Percentiles rank a stretch among this genome's conserved stretches.
Conservation (phyloP, 2,329 filamentous ascomycete species). For the Exophiala spinifera region DNA sequence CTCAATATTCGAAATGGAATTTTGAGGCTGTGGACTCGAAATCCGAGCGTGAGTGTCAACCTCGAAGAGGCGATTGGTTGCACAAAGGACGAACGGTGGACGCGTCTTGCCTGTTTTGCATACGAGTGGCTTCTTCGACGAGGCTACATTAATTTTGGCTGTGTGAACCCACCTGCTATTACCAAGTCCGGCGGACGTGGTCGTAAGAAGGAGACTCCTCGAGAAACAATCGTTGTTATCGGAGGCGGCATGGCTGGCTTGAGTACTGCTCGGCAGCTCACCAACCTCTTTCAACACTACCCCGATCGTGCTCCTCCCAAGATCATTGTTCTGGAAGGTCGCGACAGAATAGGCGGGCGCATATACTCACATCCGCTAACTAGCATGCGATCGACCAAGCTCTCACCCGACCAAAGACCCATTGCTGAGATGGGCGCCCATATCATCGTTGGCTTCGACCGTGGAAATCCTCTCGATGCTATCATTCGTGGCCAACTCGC, state of each 20-base stretch:
- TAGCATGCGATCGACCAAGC: slow-evolving; percentile 55
- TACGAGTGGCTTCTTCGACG: slow-evolving; percentile 88
- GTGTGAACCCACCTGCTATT: slow-evolving; percentile 65
- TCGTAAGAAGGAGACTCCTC: slow-evolving; percentile 47
- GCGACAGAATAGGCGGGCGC: slow-evolving; percentile 81
- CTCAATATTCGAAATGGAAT: slow-evolving; percentile 95
- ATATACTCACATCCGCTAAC: slow-evolving; percentile 78
- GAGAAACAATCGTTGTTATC: slow-evolving; percentile 77
- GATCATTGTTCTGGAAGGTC: slow-evolving; percentile 80
- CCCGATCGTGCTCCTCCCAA: slow-evolving; percentile 67
- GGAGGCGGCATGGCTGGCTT: slow-evolving; percentile 94
- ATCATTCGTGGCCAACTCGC: slow-evolving; percentile 87
- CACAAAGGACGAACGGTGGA: slow-evolving; percentile 82
- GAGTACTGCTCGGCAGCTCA: slow-evolving; percentile 85
- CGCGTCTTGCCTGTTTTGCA: slow-evolving; percentile 80
- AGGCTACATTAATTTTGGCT: slow-evolving; percentile 96
- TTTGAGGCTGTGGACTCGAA: slow-evolving; percentile 81
- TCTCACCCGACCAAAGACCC: slow-evolving; percentile 57
- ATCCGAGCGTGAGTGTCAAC: slow-evolving; percentile 77
- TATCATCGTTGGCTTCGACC: slow-evolving; percentile 95
- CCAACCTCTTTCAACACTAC: slow-evolving; percentile 80
- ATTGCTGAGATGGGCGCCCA: slow-evolving; percentile 97
- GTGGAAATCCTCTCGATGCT: slow-evolving; percentile 88
- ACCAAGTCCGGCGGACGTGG: slow-evolving; percentile 39
- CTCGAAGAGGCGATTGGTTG: slow-evolving; percentile 86